Evolutionary conservation across 1,284 basidiomycete genomes (phyloP), one percentile per base, ranked within the genome.

Genomic region (Singerocomus rubriflavus): DNA sequence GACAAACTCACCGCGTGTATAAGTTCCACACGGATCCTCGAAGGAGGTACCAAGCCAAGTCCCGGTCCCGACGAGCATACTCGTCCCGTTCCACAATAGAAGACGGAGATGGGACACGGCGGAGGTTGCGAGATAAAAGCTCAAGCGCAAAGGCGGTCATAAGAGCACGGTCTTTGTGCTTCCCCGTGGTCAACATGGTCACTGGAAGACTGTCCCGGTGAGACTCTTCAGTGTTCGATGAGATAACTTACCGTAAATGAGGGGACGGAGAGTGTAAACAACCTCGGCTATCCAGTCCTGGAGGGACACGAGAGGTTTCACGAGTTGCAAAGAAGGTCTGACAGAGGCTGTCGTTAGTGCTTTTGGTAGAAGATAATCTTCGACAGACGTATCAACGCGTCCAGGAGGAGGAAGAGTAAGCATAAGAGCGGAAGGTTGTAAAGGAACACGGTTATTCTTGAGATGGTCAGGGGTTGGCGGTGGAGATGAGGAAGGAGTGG

Each of bases 11-110:
- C 84, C 84, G 76, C 32, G 94, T 96, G 73, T 84, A 95, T 4
- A 79, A 77, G 56, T 89, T 74, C 95, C 95, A 98, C 49, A 95
- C 81, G 5, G 90, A 85, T 26, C 93, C 94, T 33, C 92, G 84
- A 55, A 98, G 73, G 44, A 97, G 77, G 68, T 95, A 95, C 83
- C 86, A 91, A 30, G 89, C 71, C 52, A 98, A 78, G 56, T 88
- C 84, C 42, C 86, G 79, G 66, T 94, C 91, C 57, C 93, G 75
- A 46, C 81, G 78, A 14, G 89, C 82, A 63, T 96, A 91, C 67
- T 97, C 93, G 11, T 77, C 76, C 50, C 85, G 79, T 64, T 92
- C 89, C 16, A 91, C 73, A 3, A 73, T 58, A 17, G 84, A 78
- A 30, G 84, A 84, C 4, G 80, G 67, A 11, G 81, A 72, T 4